phyloP scores from a whole-genome alignment of 352 stramenopile genomes.

The Globisporangium recalcitrans region DNA sequence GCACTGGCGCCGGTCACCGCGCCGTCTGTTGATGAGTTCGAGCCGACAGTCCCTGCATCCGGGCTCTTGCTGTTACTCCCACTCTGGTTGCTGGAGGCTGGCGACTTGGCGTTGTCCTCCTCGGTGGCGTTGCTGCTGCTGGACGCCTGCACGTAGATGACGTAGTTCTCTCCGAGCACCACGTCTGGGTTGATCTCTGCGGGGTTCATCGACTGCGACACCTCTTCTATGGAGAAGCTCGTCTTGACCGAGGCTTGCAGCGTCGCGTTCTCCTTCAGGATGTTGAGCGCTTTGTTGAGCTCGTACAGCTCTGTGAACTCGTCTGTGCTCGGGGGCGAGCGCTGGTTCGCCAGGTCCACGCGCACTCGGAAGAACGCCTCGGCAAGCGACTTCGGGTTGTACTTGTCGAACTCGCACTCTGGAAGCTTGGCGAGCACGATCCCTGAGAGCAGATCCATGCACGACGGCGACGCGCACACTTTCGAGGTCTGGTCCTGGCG shows the following conservation, averaged over 20 bases:
- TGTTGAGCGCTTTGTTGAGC: slow-evolving; percentile 26
- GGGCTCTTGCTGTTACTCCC: neutral
- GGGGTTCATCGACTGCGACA: slow-evolving; percentile 15
- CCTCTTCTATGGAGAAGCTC: slow-evolving; percentile 12
- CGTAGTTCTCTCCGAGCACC: slow-evolving; percentile 18
- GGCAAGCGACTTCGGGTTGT: slow-evolving; percentile 20
- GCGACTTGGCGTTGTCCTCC: neutral
- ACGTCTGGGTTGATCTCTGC: slow-evolving; percentile 20
- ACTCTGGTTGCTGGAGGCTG: neutral
- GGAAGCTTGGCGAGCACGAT: slow-evolving; percentile 27
- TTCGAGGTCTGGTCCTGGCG: slow-evolving; percentile 15
- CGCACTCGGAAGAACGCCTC: slow-evolving; percentile 26
- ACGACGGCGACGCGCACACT: slow-evolving; percentile 19
- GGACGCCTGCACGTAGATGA: slow-evolving; percentile 16
- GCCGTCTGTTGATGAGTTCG: neutral
- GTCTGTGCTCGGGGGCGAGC: slow-evolving; percentile 10
- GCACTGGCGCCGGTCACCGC: neutral
- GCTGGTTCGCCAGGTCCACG: slow-evolving; percentile 19
- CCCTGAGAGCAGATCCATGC: slow-evolving; percentile 25
- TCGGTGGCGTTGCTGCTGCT: slow-evolving; percentile 4
- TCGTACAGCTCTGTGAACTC: slow-evolving; percentile 26
- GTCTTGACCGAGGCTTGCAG: slow-evolving; percentile 18
- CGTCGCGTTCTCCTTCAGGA: slow-evolving; percentile 25
- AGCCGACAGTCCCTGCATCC: neutral
- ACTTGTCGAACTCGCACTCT: slow-evolving; percentile 23